phyloP scores from a whole-genome alignment of 352 stramenopile genomes.

The Pythium utonaiense region DNA sequence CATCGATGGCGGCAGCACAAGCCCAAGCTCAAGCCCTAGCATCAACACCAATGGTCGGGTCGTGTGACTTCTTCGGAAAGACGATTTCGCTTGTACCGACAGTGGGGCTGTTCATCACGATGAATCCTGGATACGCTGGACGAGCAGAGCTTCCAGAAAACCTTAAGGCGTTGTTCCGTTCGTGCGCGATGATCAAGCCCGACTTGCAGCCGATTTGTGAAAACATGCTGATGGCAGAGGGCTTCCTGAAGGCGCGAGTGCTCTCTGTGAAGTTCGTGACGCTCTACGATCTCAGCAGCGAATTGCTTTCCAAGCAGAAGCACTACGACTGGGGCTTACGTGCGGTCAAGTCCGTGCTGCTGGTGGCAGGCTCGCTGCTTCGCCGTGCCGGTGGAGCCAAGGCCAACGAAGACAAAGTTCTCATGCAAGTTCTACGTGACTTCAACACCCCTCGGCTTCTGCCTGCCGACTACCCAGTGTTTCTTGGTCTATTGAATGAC shows the following conservation, averaged over 20 bases:
- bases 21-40: conserved; percentile 9
- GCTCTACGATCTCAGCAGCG: conserved; percentile 84
- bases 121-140: conserved; percentile 92
- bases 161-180: conserved; percentile 90
- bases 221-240: conserved; percentile 95
- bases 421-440: conserved; percentile 95
- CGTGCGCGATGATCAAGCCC: conserved; percentile 91
- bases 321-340: conserved; percentile 96
- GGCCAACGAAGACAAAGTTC: conserved; percentile 86
- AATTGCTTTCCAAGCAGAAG: conserved; percentile 84
- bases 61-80: conserved; percentile 90
- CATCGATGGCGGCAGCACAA: neutral
- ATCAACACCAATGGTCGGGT: conserved; percentile 43
- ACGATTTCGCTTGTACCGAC: conserved; percentile 80
- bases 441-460: conserved; percentile 96
- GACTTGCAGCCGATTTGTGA: conserved; percentile 91
- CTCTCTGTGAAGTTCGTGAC: conserved; percentile 90
- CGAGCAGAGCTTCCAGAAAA: conserved; percentile 91
- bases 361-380: conserved; percentile 91
- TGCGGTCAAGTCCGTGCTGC: conserved; percentile 95
- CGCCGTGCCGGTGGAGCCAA: conserved; percentile 52
- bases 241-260: conserved; percentile 81
- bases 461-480: conserved; percentile 91
- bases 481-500: conserved; percentile 92
- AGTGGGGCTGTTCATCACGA: conserved; percentile 92